Percentiles rank a stretch among this genome's conserved stretches.
Evolutionary conservation across 768 basidiomycete species (phyloP).

Genomic region (Lyophyllum atratum): DNA sequence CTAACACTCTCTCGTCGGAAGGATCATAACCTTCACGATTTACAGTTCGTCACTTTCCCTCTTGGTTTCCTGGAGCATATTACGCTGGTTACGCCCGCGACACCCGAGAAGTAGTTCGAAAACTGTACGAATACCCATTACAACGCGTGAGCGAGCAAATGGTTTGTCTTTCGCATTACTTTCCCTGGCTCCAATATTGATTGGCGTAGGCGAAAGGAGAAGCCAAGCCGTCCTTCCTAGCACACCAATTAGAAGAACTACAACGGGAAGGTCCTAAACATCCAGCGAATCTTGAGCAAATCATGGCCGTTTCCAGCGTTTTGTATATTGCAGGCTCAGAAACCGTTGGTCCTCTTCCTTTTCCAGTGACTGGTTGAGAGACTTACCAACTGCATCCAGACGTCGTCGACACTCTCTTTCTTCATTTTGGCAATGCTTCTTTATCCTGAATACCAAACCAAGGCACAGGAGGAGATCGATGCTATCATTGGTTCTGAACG

Average conservation of each 20-base stretch:
- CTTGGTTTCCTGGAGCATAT: slow-evolving; percentile 32
- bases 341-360: slow-evolving; percentile 25
- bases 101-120: slow-evolving; percentile 7
- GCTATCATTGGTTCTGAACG: slow-evolving; percentile 7
- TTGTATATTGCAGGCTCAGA: slow-evolving; percentile 32
- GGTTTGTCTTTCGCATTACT: slow-evolving; percentile 19
- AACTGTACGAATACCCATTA: slow-evolving; percentile 31
- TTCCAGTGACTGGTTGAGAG: neutral
- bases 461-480: slow-evolving; percentile 17
- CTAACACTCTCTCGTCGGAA: no score
- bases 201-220: neutral
- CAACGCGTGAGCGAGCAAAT: slow-evolving; percentile 31
- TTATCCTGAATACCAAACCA: slow-evolving; percentile 25
- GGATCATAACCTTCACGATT: neutral
- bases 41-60: slow-evolving; percentile 32
- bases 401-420: slow-evolving; percentile 1
- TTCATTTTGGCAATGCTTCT: slow-evolving; percentile 10
- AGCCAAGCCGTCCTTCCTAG: slow-evolving; percentile 24
- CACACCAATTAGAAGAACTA: slow-evolving; percentile 16
- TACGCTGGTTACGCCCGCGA: slow-evolving; percentile 21
- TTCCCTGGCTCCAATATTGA: neutral
- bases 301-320: slow-evolving; percentile 18
- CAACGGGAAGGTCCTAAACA: neutral
- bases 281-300: slow-evolving; percentile 5
- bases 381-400: slow-evolving; percentile 14